Base-by-base conservation (phyloP, 176 grass and related monocot genomes). In the Cymbopogon citratus region DNA sequence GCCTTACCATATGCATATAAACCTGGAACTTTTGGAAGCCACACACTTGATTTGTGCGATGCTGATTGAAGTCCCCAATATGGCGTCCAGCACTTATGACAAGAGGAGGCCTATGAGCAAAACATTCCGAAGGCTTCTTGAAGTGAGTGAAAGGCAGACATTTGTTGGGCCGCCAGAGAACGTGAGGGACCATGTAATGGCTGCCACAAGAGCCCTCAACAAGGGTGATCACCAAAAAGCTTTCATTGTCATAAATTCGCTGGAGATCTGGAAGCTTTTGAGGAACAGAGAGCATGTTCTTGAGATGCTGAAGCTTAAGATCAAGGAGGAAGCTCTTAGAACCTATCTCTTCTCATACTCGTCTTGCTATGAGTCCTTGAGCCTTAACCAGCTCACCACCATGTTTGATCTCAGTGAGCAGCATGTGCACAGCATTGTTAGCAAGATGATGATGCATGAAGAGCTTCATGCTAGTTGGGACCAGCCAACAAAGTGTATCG, bases 1-100 rank as follows among this genome's bases (percentile, higher is more conserved):
- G 95, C 95, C 95, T 29, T 98, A 98, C 78, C 95, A 94, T 83
- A 98, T 98, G 95, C 95, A 98, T 71, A 98, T 98, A 85, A 98
- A 98, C 78, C 86, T 98, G 64, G 95, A 98, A 75, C 92, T 98
- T 31, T 87, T 98, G 62, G 95, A 98, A 87, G 90, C 95, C 35
- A 94, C 90, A 46, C 95, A 98, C 31, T 83, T 98, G 81, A 87
- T 92, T 38, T 94, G 92, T 89, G 95, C 95, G 14, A 98, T 98
- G 95, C 86, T 98, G 52, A 94, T 98, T 56, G 95, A 98, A 81
- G 92, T 98, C 63, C 95, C 95, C 12, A 88, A 85, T 67, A 98
- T 98, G 90, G 92, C 95, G 57, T 80, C 95, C 66, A 86, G 74
- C 57, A 85, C 88, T 67, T 94, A 91, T 36, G 92, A 94, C 41